phyloP scores from a whole-genome alignment of 352 stramenopile species.

The Globisporangium paroecandrum region DNA sequence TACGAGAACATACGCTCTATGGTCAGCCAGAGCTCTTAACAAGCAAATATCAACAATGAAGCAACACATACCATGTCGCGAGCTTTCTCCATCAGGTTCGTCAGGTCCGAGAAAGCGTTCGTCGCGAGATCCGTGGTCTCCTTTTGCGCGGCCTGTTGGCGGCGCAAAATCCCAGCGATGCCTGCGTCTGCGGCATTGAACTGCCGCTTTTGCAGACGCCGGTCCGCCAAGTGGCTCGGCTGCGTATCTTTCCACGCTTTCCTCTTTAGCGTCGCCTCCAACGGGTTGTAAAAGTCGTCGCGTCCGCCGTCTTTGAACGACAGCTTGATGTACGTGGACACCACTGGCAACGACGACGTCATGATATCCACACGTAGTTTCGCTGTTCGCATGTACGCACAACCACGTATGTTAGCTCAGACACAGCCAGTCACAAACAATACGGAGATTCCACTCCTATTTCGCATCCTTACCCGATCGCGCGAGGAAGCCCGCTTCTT shows the following conservation, averaged over 20 bases:
- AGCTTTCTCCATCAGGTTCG: conserved; percentile 88
- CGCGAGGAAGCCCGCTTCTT: conserved; percentile 81
- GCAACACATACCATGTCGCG: conserved; percentile 74
- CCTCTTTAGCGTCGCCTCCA: conserved; percentile 61
- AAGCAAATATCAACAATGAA: too few relatives aligned
- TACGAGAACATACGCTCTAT: not conserved
- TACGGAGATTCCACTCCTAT: not conserved
- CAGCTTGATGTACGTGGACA: conserved; percentile 75
- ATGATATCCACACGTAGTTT: conserved; percentile 79
- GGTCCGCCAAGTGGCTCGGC: conserved; percentile 66
- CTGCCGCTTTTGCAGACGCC: conserved; percentile 69
- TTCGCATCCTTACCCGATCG: conserved; percentile 35
- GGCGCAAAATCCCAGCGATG: conserved; percentile 77
- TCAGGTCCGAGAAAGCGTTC: conserved; percentile 88
- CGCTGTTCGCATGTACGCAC: conserved; percentile 18
- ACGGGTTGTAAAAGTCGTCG: conserved; percentile 80
- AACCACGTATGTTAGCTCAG: not conserved
- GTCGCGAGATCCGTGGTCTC: conserved; percentile 74
- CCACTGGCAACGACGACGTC: conserved; percentile 28
- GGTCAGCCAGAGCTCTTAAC: too few relatives aligned
- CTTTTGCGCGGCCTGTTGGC: conserved; percentile 76
- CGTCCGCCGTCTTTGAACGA: conserved; percentile 85
- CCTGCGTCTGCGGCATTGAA: conserved; percentile 77
- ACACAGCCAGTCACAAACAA: not conserved
- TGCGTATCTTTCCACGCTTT: conserved; percentile 79